These are phyloP conservation scores for Calonectria pseudoreteaudii DNA, from an alignment of 2,329 filamentous ascomycete genomes.

Conservation along the genomic window DNA sequence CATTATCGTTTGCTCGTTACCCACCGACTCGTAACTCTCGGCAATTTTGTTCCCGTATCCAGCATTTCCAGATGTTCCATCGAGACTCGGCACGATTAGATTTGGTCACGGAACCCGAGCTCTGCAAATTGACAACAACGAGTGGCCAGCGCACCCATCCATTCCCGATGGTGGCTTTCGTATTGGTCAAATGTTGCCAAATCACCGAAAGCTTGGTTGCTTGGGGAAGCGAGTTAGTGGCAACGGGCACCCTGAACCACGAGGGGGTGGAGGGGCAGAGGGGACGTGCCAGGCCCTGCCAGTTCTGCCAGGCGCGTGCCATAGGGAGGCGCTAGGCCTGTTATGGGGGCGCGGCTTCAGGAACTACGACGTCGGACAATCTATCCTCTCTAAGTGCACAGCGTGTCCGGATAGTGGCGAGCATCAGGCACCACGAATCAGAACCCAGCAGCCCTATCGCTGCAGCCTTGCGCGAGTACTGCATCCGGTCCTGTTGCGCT, in stretches of 20 bases:
- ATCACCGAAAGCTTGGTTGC: slow-evolving; percentile 2
- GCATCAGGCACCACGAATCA: neutral
- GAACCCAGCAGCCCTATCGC: neutral
- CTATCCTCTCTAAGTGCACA: neutral
- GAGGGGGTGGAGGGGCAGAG: neutral
- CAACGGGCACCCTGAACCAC: slow-evolving; percentile 5
- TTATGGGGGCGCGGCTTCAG: neutral
- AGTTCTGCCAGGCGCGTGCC: neutral
- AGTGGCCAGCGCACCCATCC: neutral
- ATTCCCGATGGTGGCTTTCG: neutral
- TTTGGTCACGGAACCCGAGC: neutral
- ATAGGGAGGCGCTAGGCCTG: neutral
- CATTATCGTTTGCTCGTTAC: neutral
- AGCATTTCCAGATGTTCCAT: neutral
- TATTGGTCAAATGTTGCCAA: slow-evolving; percentile 7
- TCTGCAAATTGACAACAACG: neutral
- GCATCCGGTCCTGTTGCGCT: neutral
- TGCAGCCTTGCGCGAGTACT: neutral
- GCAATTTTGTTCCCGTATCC: slow-evolving; percentile 3
- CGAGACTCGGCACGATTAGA: neutral
- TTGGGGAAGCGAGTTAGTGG: neutral
- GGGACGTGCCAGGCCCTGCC: neutral
- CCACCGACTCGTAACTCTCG: neutral
- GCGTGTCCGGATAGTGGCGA: slow-evolving; percentile 1
- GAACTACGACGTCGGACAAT: slow-evolving; percentile 1